Base-by-base conservation (phyloP, 2,329 filamentous ascomycete species). In the Arthrinium phaeospermum region DNA sequence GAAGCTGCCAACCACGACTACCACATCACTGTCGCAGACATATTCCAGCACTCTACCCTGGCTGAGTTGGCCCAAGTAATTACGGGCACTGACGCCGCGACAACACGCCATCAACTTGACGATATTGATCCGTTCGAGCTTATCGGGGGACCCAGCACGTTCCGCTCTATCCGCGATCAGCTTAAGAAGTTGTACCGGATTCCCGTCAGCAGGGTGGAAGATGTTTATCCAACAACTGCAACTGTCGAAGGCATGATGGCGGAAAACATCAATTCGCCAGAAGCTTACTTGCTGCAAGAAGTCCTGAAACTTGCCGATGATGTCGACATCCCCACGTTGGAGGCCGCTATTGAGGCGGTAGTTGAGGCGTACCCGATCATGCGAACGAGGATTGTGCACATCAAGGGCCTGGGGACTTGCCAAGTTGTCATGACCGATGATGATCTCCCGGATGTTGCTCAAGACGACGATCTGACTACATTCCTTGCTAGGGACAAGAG, bases 101-200 rank as follows among this genome's bases (percentile, higher is more conserved):
- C 67, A 19, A 8, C 47, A 6, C 8, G 46, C 12, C 24, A 41
- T 16, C n/a, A 30, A 7, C 8, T 71, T 5, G 61, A 68, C 8
- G 70, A 71, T 7, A 57, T 71, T 44, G 70, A 71, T 8, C 61
- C 57, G 16, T 71, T 68, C 45, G 70, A 71, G 45, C 70, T 71
- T 16, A 71, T 71, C n/a, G 70, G 70, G 8, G 70, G 70, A 4
- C 57, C 61, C 45, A 71, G 51, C 10, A 68, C 67, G 19, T 71
- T 71, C 49, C 57, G 70, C 14, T 27, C 46, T 5, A 64, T 71
- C 34, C 70, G 70, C n/a, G 70, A 71, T 47, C 70, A 68, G 12
- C 70, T 71, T 22, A 68, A 64, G 14, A 71, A 68, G 45, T 19
- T 34, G 19, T 51, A 71, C n/a, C 47, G 45, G 4, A 51, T 73